Conservation (phyloP, 164 flowering plant genomes). For the Tinospora cordifolia region DNA sequence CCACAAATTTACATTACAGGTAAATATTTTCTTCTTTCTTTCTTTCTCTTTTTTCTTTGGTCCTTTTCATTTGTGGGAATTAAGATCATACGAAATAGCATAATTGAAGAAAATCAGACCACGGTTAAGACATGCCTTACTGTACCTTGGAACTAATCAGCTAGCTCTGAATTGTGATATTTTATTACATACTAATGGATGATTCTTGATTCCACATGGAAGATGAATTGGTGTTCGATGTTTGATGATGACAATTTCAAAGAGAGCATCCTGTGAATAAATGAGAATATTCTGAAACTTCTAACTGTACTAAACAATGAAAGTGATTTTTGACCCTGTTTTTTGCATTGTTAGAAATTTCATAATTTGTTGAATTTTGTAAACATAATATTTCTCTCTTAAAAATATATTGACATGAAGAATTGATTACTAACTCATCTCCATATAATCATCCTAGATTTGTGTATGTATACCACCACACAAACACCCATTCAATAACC, state of each 20-base stretch:
- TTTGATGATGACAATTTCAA: not conserved
- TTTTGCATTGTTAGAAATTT: not conserved
- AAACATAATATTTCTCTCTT: no score
- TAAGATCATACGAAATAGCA: not conserved
- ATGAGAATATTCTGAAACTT: not conserved
- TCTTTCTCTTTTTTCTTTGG: not conserved
- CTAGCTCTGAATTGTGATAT: not conserved
- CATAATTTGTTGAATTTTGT: not conserved
- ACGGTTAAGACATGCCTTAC: not conserved
- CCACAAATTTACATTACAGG: conserved; percentile 93
- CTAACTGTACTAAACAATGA: not conserved
- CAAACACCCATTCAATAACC: no score
- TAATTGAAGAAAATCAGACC: not conserved
- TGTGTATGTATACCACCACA: no score
- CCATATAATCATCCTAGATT: no score
- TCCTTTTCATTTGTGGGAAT: not conserved
- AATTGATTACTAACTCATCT: no score
- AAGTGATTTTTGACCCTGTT: not conserved
- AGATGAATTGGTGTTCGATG: not conserved
- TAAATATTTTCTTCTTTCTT: conserved; percentile 14
- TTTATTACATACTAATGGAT: not conserved
- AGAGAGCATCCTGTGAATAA: not conserved
- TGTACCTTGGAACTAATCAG: not conserved
- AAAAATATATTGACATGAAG: no score
- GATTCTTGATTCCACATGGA: not conserved